Percentiles rank a stretch among this genome's conserved stretches.
Conservation (phyloP, 2,329 filamentous ascomycete species). For the Harringtonia lauricola region DNA sequence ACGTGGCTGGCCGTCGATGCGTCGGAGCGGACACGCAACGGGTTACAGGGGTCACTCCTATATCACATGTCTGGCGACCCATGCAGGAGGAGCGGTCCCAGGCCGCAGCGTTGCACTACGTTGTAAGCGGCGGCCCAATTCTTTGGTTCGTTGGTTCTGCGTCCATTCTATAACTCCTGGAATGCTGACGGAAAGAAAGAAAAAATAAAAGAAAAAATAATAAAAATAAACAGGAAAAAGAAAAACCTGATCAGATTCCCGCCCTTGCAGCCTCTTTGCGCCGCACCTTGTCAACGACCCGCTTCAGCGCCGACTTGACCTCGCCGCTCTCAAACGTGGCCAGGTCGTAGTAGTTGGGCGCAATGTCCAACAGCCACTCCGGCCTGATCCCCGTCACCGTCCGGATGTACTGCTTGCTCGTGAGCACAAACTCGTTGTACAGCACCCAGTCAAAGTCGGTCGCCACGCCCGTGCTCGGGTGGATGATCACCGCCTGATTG, state of each 20-base stretch:
- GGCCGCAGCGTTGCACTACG: too few species aligned
- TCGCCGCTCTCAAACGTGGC: slow-evolving; percentile 76
- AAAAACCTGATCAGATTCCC: slow-evolving; percentile 12
- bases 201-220: too few species aligned
- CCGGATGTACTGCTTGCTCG: slow-evolving; percentile 94
- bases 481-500: slow-evolving; percentile 83
- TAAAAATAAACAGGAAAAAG: not conserved
- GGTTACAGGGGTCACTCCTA: too few species aligned
- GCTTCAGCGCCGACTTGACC: slow-evolving; percentile 56
- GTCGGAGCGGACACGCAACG: too few species aligned
- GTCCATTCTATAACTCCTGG: too few species aligned
- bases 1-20: too few species aligned
- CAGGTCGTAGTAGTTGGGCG: slow-evolving; percentile 85
- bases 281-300: slow-evolving; percentile 47
- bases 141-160: too few species aligned
- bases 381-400: slow-evolving; percentile 86
- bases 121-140: too few species aligned
- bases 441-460: slow-evolving; percentile 93
- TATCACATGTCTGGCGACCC: not conserved
- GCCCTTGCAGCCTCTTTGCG: slow-evolving; percentile 47
- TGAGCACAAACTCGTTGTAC: slow-evolving; percentile 97
- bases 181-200: too few species aligned
- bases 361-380: slow-evolving; percentile 94
- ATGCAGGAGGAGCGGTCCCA: not conserved
- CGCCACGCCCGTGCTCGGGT: slow-evolving; percentile 82